A percentile compares a stretch with the other conserved stretches of the same genome.
These are phyloP conservation scores for Pichia rugopelliculosa DNA, from an alignment of 805 yeast genomes.

Conservation along the genomic window DNA sequence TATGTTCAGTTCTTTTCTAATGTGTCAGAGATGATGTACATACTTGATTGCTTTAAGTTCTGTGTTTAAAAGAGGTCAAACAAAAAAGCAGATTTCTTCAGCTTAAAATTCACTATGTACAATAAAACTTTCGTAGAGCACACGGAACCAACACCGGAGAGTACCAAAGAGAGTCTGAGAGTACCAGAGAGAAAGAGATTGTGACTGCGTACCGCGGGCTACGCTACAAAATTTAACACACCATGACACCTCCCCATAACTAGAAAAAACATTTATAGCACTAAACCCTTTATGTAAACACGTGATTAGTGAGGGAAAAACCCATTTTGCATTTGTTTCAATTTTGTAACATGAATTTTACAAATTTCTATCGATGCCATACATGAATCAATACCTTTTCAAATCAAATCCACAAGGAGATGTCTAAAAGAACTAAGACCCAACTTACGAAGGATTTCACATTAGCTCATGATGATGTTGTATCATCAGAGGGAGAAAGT, in stretches of 20 bases:
- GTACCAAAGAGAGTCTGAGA: background rate
- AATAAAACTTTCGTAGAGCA: background rate
- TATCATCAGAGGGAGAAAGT: conserved; percentile 32
- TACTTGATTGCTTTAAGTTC: background rate
- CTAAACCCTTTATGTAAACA: background rate
- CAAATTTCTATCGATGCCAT: background rate
- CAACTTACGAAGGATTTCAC: conserved; percentile 44
- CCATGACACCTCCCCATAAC: background rate
- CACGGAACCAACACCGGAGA: background rate
- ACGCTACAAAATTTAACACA: too few relatives aligned
- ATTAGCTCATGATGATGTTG: background rate
- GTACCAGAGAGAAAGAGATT: background rate
- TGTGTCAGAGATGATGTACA: background rate
- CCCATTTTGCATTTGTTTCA: background rate
- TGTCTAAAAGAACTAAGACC: conserved; percentile 49
- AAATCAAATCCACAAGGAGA: background rate
- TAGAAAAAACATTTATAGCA: too few relatives aligned
- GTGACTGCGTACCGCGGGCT: background rate
- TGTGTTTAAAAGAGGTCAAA: background rate
- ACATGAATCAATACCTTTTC: background rate
- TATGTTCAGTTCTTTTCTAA: background rate
- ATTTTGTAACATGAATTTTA: background rate
- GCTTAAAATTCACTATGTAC: background rate
- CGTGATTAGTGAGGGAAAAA: background rate
- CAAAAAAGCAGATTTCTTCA: background rate